Percentiles rank a stretch among this genome's conserved stretches.
These are phyloP conservation scores for Rhodamnia rubescens DNA, from an alignment of 345 rosid species.

Conservation along the genomic window DNA sequence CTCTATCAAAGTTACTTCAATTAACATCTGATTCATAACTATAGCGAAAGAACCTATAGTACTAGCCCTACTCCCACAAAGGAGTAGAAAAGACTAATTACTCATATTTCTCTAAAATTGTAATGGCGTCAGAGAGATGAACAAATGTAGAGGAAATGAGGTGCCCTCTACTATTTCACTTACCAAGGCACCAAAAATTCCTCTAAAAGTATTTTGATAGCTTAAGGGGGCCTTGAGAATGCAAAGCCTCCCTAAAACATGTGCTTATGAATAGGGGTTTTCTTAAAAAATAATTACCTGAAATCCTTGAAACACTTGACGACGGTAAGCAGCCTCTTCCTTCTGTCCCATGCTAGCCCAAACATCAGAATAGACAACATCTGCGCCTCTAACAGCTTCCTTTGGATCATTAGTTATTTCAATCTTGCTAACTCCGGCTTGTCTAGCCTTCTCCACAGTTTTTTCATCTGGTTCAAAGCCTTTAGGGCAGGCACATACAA, in stretches of 20 bases:
- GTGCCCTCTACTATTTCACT: neutral
- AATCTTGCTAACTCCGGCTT: conserved; percentile 78
- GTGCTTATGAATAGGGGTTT: neutral
- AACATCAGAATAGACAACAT: conserved; percentile 97
- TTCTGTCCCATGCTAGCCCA: conserved; percentile 99
- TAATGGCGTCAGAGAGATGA: neutral
- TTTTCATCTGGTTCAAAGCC: conserved; percentile 80
- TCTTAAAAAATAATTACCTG: conserved; percentile 33
- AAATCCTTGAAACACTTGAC: conserved; percentile 76
- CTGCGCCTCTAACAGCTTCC: conserved; percentile 83
- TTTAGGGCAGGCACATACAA: conserved; percentile 85
- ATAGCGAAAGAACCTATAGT: neutral
- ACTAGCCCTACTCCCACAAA: neutral
- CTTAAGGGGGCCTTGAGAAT: neutral
- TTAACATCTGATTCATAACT: neutral
- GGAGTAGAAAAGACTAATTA: neutral
- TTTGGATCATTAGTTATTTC: conserved; percentile 80
- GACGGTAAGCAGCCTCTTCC: conserved; percentile 85
- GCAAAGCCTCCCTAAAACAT: neutral
- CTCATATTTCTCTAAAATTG: neutral
- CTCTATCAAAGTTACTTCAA: neutral
- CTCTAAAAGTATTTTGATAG: neutral
- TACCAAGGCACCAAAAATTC: neutral
- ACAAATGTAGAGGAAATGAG: neutral
- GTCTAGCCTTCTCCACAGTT: conserved; percentile 62